Evolutionary conservation across 306 rosid species (phyloP).

Genomic region (Corylus avellana): DNA sequence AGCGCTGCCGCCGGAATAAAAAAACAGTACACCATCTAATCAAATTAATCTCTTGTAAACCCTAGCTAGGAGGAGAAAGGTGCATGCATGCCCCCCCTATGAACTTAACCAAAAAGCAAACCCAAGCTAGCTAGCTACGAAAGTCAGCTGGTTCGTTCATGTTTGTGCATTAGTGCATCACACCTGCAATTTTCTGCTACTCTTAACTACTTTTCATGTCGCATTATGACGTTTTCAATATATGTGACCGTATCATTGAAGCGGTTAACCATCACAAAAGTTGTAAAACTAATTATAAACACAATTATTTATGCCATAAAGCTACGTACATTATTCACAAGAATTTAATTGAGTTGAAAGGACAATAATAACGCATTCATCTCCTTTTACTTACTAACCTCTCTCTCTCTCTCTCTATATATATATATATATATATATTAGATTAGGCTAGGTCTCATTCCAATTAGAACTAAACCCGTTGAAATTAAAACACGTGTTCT

Average conservation of each 20-base stretch:
- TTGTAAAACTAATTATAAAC: background rate
- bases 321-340: background rate
- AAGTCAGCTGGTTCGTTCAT: background rate
- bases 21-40: background rate
- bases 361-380: background rate
- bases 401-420: background rate
- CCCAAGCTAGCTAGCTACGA: background rate
- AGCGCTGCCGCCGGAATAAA: background rate
- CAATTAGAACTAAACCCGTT: too few relatives aligned
- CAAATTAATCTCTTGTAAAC: background rate
- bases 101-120: background rate
- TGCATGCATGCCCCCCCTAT: background rate
- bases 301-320: background rate
- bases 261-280: background rate
- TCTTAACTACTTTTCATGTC: background rate
- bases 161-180: background rate
- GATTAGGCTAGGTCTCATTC: too few relatives aligned
- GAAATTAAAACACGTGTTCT: too few relatives aligned
- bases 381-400: background rate
- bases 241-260: background rate
- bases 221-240: background rate
- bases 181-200: background rate
- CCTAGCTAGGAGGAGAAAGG: background rate
- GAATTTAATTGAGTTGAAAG: background rate
- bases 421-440: too few relatives aligned